phyloP scores from a whole-genome alignment of 441 rosid genomes.

The Erodium texanum region DNA sequence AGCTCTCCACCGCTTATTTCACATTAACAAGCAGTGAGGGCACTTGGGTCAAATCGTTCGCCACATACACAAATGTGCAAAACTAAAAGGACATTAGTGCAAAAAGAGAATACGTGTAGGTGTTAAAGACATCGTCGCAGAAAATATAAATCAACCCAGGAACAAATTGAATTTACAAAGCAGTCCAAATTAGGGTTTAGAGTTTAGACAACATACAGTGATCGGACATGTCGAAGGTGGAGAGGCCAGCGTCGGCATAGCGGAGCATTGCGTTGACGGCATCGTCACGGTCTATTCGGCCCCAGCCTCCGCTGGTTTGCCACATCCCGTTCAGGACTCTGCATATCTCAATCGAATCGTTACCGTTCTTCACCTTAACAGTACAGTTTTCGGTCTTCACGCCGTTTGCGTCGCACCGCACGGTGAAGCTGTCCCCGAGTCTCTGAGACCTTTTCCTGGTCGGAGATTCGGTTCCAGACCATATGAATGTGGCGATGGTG shows the following conservation, averaged over 20 bases:
- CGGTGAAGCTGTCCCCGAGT: not conserved
- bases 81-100: not conserved
- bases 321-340: not conserved
- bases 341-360: slow-evolving; percentile 1
- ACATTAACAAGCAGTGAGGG: not conserved
- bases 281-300: slow-evolving; percentile 34
- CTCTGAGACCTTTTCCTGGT: not conserved
- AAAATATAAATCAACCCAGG: not conserved
- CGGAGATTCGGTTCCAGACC: not conserved
- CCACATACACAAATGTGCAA: not conserved
- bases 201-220: slow-evolving; percentile 42
- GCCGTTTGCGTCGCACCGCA: slow-evolving; percentile 1
- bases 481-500: not conserved
- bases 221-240: slow-evolving; percentile 97
- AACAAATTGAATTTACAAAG: not conserved
- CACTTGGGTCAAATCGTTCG: not conserved
- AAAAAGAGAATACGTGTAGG: not conserved
- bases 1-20: slow-evolving; percentile 18
- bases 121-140: not conserved
- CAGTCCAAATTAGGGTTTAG: not conserved
- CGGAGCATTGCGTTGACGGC: slow-evolving; percentile 85
- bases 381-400: not conserved
- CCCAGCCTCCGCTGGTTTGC: slow-evolving; percentile 4
- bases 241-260: slow-evolving; percentile 66
- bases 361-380: not conserved